These are phyloP conservation scores for Limonium bicolor DNA, from an alignment of 148 eudicot genomes.

Conservation along the genomic window DNA sequence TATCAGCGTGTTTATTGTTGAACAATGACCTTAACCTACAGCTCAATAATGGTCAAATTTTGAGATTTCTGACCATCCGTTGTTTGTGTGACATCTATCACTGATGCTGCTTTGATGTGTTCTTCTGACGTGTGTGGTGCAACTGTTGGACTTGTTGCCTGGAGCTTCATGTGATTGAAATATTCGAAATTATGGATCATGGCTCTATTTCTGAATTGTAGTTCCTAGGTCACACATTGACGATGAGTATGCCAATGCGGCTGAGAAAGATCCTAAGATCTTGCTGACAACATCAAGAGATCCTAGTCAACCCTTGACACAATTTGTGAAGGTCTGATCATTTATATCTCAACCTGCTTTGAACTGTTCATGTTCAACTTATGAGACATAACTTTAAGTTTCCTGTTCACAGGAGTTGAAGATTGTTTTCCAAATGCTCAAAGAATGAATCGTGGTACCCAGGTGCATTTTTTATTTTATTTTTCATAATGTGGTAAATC, in stretches of 20 bases:
- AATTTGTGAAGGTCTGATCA: constrained; percentile 68
- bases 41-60: too few species aligned
- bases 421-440: constrained; percentile 82
- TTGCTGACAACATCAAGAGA: constrained; percentile 83
- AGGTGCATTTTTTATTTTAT: constrained; percentile 67
- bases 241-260: constrained; percentile 86
- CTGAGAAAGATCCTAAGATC: constrained; percentile 80
- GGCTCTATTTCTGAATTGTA: constrained; percentile 9
- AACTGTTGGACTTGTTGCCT: too few species aligned
- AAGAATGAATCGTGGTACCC: constrained; percentile 90
- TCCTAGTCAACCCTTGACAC: constrained; percentile 92
- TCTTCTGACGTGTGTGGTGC: too few species aligned
- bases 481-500: too few species aligned
- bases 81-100: too few species aligned
- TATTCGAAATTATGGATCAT: too few species aligned
- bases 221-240: constrained; percentile 80
- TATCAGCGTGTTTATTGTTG: too few species aligned
- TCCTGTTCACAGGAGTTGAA: constrained; percentile 55
- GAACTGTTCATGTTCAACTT: not conserved
- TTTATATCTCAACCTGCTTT: not conserved
- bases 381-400: not conserved
- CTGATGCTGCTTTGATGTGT: too few species aligned
- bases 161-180: too few species aligned
- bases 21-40: too few species aligned
- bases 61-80: too few species aligned